Evolutionary conservation across 2,329 filamentous ascomycete species (phyloP), one percentile per base, ranked within the genome.

Genomic region (Xylariaceae sp.): DNA sequence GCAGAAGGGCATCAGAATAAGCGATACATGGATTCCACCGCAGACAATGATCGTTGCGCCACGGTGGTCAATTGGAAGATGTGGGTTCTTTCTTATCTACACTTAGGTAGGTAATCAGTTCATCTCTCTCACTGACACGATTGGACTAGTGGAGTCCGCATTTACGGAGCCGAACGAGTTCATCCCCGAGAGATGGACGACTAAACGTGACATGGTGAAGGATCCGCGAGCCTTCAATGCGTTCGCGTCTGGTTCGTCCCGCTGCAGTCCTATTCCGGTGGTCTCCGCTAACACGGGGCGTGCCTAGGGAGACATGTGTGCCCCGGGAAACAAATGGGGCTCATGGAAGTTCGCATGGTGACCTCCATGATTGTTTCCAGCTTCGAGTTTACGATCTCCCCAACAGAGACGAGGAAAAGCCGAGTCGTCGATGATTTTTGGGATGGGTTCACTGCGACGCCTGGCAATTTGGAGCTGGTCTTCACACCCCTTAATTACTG

Each of bases 171-270:
- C 60, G n/a, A 47, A 47, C 20, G 51, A 62, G 20, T 62, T 57
- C 20, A 52, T 62, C 21, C 60, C 60, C 1, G 53, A 62, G 23
- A 48, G 60, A 45, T 62, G 60, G 60, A 56, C 54, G 4, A 60
- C 53, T 2, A 54, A 54, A n/a, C 29, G 53, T 3, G 14, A 56
- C 14, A 47, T 62, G 47, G 44, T 62, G 18, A 60, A 51, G 21
- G 44, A 54, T 18, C 7, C 12, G 2, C 45, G 44, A 9, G 52
- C 49, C 1, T 42, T 51, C 4, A 60, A 56, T 48, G 53, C 21
- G 3, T 56, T 56, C 20, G 44, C 48, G 3, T 48, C 47, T 18
- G 53, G 53, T 56, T 21, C 16, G 48, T 56, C 44, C 2, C 26
- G 18, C 18, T 18, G 21, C n/a, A 2, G n/a, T 40, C 40, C 4